These are phyloP conservation scores for Celoporthe dispersa DNA, from an alignment of 2,329 filamentous ascomycete species.

Conservation along the genomic window DNA sequence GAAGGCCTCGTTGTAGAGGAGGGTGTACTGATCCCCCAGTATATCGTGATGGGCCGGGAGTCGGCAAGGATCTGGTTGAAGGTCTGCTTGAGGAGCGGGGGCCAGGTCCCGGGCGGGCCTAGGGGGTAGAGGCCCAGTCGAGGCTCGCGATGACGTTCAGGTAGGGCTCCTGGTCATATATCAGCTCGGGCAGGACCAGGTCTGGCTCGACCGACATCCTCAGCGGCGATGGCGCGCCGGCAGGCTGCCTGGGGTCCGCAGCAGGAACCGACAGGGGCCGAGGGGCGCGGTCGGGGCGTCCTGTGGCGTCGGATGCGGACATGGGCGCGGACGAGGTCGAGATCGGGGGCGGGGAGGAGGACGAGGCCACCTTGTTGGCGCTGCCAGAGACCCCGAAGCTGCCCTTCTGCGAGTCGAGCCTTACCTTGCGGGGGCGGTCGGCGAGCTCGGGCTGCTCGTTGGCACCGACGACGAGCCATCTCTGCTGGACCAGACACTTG, in stretches of 20 bases:
- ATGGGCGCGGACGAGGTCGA: not conserved
- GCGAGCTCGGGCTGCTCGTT: constrained; percentile 37
- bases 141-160: constrained; percentile 44
- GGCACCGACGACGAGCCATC: constrained; percentile 41
- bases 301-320: constrained; percentile 13
- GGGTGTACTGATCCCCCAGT: constrained; percentile 60
- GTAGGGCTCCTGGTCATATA: constrained; percentile 41
- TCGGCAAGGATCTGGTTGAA: constrained; percentile 47
- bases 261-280: constrained; percentile 9
- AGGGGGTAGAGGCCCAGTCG: constrained; percentile 52
- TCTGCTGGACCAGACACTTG: constrained; percentile 37
- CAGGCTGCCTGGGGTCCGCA: constrained; percentile 6
- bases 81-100: constrained; percentile 46
- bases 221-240: constrained; percentile 29
- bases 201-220: constrained; percentile 35
- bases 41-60: constrained; percentile 57
- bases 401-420: constrained; percentile 31
- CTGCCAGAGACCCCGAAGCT: constrained; percentile 27
- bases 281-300: constrained; percentile 26
- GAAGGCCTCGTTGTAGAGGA: constrained; percentile 72
- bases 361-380: constrained; percentile 22
- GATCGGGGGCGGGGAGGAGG: not conserved
- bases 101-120: constrained; percentile 49
- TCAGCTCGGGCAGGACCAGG: constrained; percentile 40
- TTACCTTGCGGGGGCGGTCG: constrained; percentile 32